Evolutionary conservation across 1,284 basidiomycete genomes (phyloP).

Genomic region (Tremellales sp.): DNA sequence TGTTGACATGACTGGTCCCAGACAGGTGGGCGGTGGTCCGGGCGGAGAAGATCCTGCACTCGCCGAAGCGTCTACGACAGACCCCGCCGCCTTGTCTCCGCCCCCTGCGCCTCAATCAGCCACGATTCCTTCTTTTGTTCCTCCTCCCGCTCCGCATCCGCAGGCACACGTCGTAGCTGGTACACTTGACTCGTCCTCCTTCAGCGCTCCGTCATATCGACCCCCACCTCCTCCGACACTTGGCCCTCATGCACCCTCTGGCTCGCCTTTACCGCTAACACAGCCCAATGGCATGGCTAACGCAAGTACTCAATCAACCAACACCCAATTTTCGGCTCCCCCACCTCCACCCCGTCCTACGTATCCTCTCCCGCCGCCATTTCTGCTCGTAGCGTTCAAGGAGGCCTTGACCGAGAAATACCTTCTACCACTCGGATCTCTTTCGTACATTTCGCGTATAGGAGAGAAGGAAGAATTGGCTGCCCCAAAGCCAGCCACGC

Average conservation of each 20-base stretch:
- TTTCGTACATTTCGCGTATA: conserved; percentile 36
- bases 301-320: conserved; percentile 2
- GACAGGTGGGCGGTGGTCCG: conserved; percentile 32
- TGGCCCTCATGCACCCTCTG: background rate
- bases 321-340: no score
- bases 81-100: no score
- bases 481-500: conserved; percentile 10
- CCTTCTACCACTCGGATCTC: conserved; percentile 32
- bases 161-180: no score
- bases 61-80: background rate
- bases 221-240: background rate
- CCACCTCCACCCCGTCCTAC: conserved; percentile 21
- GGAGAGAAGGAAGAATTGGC: conserved; percentile 36
- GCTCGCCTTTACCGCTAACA: no score
- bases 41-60: background rate
- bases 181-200: no score
- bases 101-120: no score
- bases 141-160: no score
- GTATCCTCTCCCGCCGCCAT: conserved; percentile 33
- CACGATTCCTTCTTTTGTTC: no score
- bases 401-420: conserved; percentile 41
- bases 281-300: conserved; percentile 2
- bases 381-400: conserved; percentile 42
- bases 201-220: background rate
- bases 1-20: conserved; percentile 32